Evolutionary conservation across 2,329 filamentous ascomycete species (phyloP).

Genomic region (Botrytis pseudocinerea): DNA sequence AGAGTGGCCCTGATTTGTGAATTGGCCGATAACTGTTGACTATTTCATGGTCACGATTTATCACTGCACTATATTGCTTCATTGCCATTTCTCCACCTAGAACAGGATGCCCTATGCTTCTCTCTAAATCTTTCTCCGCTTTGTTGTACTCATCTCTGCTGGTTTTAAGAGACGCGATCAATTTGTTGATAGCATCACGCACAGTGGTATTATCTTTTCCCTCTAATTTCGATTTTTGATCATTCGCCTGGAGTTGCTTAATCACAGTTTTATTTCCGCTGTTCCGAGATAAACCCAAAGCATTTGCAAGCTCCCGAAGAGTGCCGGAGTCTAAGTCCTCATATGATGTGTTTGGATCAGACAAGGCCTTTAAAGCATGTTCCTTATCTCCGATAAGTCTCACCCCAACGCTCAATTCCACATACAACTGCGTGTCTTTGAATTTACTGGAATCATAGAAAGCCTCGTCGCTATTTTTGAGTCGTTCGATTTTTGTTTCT

Average conservation of each 20-base stretch:
- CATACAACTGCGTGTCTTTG: constrained; percentile 4
- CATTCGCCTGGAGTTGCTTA: not conserved
- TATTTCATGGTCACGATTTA: not conserved
- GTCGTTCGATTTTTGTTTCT: constrained; percentile 27
- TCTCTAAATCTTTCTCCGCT: constrained; percentile 23
- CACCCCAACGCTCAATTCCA: not conserved
- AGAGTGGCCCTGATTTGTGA: constrained; percentile 2
- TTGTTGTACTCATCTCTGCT: not conserved
- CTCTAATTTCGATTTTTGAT: not conserved
- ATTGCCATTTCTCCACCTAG: not conserved
- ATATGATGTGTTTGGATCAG: constrained; percentile 4
- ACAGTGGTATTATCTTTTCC: not conserved
- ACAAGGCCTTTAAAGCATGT: not conserved
- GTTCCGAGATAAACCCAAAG: not conserved
- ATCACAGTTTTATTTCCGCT: not conserved
- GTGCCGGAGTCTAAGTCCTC: not conserved
- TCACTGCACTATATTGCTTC: not conserved
- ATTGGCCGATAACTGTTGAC: constrained; percentile 3
- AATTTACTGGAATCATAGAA: constrained; percentile 19
- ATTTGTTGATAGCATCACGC: not conserved
- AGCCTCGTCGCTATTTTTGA: constrained; percentile 27
- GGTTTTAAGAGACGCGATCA: not conserved
- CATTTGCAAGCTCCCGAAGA: not conserved
- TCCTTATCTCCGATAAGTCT: not conserved
- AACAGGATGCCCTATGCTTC: constrained; percentile 27